These are phyloP conservation scores for Schoenoplectus tabernaemontani DNA, from an alignment of 202 grass and related monocot genomes.

Conservation along the genomic window DNA sequence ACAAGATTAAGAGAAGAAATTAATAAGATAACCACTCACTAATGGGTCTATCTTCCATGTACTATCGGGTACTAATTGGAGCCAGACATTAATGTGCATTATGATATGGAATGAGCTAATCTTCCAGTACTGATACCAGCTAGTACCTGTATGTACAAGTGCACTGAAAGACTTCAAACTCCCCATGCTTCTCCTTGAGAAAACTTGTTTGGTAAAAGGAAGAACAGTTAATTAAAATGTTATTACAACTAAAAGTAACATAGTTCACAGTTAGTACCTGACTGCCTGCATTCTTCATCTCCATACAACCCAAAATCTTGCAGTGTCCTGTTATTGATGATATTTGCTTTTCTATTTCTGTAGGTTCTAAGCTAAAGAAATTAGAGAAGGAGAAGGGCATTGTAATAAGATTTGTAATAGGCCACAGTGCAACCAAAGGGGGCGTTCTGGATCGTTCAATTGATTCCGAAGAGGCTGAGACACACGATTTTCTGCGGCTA, in stretches of 20 bases:
- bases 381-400: slow-evolving; percentile 82
- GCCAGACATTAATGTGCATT: background rate
- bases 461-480: slow-evolving; percentile 62
- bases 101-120: background rate
- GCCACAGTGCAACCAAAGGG: slow-evolving; percentile 47
- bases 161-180: background rate
- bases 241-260: background rate
- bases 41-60: no score
- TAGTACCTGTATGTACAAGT: no score
- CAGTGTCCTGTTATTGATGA: background rate
- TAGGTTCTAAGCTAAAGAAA: slow-evolving; percentile 63
- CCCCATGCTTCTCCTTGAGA: background rate
- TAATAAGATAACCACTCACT: background rate
- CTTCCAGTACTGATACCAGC: background rate
- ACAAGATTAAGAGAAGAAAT: background rate
- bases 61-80: background rate
- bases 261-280: background rate
- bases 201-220: background rate
- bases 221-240: background rate
- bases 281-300: background rate
- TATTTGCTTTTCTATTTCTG: no score
- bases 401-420: slow-evolving; percentile 92
- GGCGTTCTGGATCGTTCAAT: slow-evolving; percentile 53
- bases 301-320: background rate
- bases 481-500: slow-evolving; percentile 72